A percentile compares a stretch with the other conserved stretches of the same genome.
phyloP scores from a whole-genome alignment of 2,329 filamentous ascomycete species.

The Ophiocordyceps sinensis region DNA sequence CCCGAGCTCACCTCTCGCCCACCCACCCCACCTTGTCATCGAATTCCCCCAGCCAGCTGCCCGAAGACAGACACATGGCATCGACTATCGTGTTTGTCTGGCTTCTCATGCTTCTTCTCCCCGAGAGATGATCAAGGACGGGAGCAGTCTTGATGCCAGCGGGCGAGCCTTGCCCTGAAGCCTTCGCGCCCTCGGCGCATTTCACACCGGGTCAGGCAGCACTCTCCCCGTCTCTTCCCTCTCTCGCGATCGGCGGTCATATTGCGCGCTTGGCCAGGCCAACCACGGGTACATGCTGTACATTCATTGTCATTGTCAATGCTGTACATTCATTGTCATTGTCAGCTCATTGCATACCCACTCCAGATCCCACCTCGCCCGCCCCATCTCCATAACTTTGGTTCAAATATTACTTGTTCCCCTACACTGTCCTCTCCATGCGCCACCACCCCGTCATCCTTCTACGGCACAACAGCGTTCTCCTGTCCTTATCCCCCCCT shows the following conservation, averaged over 20 bases:
- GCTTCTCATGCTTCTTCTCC: not conserved
- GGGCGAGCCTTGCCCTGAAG: not conserved
- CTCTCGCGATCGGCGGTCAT: slow-evolving; percentile 1
- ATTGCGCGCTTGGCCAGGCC: not conserved
- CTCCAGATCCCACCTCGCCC: slow-evolving; percentile 18
- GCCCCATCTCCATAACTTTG: slow-evolving; percentile 16
- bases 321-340: slow-evolving; percentile 14
- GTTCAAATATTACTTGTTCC: slow-evolving; percentile 19
- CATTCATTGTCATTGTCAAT: slow-evolving; percentile 16
- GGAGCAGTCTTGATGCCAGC: not conserved
- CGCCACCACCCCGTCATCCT: slow-evolving; percentile 15
- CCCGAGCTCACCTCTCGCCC: not conserved
- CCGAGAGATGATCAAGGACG: not conserved
- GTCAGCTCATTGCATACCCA: slow-evolving; percentile 20
- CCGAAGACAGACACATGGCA: slow-evolving; percentile 5
- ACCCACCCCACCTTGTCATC: slow-evolving; percentile 1
- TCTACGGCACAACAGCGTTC: slow-evolving; percentile 2
- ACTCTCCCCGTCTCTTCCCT: not conserved
- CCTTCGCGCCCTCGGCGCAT: not conserved
- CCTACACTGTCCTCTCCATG: slow-evolving; percentile 15
- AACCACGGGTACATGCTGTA: slow-evolving; percentile 1
- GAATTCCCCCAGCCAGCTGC: slow-evolving; percentile 2
- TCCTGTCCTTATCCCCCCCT: slow-evolving; percentile 4
- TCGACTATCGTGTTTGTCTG: not conserved
- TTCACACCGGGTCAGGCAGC: not conserved